These are phyloP conservation scores for Stylosanthes scabra DNA, from an alignment of 331 rosid species.

Conservation along the genomic window DNA sequence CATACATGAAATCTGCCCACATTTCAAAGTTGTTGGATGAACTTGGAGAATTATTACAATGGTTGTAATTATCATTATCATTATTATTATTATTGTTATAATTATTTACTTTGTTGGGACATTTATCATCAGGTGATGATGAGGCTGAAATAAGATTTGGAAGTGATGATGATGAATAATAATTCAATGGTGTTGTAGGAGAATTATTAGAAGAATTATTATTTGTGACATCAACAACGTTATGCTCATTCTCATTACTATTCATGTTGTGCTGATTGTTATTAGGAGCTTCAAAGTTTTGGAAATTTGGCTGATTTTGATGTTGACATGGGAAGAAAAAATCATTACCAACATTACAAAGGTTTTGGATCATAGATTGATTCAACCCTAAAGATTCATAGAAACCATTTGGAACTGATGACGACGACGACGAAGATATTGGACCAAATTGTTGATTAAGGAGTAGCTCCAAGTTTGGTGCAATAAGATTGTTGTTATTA, in stretches of 20 bases:
- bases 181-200: slow-evolving; percentile 29
- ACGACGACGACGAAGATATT: slow-evolving; percentile 19
- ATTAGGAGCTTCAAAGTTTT: slow-evolving; percentile 29
- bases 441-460: slow-evolving; percentile 44
- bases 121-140: slow-evolving; percentile 38
- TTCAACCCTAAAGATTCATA: slow-evolving; percentile 47
- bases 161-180: slow-evolving; percentile 32
- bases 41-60: slow-evolving; percentile 40
- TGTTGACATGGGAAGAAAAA: slow-evolving; percentile 39
- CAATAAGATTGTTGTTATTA: not conserved
- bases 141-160: slow-evolving; percentile 50
- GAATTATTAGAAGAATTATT: slow-evolving; percentile 32
- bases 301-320: slow-evolving; percentile 41
- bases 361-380: slow-evolving; percentile 41
- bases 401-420: slow-evolving; percentile 17
- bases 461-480: slow-evolving; percentile 40
- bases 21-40: slow-evolving; percentile 56
- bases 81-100: not conserved
- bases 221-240: slow-evolving; percentile 35
- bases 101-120: slow-evolving; percentile 29
- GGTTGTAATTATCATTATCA: slow-evolving; percentile 3
- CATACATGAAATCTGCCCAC: slow-evolving; percentile 59
- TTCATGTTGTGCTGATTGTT: slow-evolving; percentile 13
- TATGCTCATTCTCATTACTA: not conserved
- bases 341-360: slow-evolving; percentile 34